These are phyloP conservation scores for Sordariomycetes sp. DNA, from an alignment of 2,329 filamentous ascomycete species.

Conservation along the genomic window DNA sequence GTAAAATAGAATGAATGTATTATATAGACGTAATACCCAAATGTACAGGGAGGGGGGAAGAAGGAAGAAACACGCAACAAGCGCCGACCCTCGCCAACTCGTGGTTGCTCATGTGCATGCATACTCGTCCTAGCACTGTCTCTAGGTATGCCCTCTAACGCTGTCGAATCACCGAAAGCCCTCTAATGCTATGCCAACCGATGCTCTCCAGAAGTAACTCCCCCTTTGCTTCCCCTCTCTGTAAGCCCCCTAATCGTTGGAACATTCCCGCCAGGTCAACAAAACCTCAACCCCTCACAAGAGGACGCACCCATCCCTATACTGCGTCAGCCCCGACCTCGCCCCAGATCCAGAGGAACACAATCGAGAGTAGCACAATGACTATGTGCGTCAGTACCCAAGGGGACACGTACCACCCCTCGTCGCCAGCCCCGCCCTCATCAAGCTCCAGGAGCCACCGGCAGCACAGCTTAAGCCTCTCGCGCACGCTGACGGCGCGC, in stretches of 20 bases:
- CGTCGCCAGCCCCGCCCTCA: slow-evolving; percentile 46
- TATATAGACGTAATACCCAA: neutral
- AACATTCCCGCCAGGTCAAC: neutral
- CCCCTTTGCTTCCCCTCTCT: too few species aligned
- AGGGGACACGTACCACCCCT: slow-evolving; percentile 15
- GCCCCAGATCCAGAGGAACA: neutral
- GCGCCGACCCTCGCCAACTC: neutral
- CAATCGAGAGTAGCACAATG: neutral
- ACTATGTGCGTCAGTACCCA: neutral
- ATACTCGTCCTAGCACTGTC: neutral
- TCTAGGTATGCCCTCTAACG: neutral
- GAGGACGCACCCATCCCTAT: neutral
- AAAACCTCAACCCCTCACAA: neutral
- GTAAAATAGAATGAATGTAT: neutral
- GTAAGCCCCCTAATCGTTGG: neutral
- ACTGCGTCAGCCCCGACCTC: neutral
- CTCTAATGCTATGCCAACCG: neutral
- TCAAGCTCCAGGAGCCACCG: slow-evolving; percentile 66
- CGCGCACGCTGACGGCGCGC: slow-evolving; percentile 59
- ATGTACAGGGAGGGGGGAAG: neutral
- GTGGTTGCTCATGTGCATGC: neutral
- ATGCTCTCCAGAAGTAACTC: too few species aligned
- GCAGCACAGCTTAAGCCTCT: slow-evolving; percentile 72
- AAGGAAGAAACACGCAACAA: neutral
- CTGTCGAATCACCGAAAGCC: neutral